Evolutionary conservation across 495 filamentous ascomycete genomes (phyloP).

Genomic region (Hamigera avellanea): DNA sequence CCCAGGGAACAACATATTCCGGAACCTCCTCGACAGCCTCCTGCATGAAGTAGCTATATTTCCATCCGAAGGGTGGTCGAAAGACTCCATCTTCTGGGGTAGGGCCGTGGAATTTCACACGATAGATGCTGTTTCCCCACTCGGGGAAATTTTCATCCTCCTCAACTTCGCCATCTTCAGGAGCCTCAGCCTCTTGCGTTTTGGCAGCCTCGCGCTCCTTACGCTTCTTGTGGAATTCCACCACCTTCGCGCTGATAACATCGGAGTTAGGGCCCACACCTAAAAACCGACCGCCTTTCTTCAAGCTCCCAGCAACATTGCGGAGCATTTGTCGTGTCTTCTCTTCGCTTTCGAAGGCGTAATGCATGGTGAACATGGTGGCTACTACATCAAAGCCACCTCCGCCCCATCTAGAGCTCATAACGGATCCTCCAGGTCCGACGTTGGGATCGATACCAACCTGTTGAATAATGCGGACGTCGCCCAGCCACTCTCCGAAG

Average conservation of each 20-base stretch:
- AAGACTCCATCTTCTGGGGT: conserved; percentile 70
- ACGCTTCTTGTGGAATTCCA: conserved; percentile 49
- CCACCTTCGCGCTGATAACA: conserved; percentile 57
- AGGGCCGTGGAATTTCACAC: conserved; percentile 70
- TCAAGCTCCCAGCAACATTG: conserved; percentile 81
- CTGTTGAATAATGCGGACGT: conserved; percentile 63
- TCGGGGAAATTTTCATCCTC: conserved; percentile 40
- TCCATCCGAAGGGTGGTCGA: conserved; percentile 92
- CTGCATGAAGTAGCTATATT: conserved; percentile 88
- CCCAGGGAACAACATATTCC: conserved; percentile 98
- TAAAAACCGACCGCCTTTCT: conserved; percentile 88
- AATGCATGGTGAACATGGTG: conserved; percentile 99
- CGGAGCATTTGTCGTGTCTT: conserved; percentile 85
- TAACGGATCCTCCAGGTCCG: conserved; percentile 45
- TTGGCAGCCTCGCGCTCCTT: conserved; percentile 31
- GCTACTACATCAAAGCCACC: conserved; percentile 92
- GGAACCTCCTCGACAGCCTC: conserved; percentile 94
- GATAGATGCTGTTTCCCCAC: conserved; percentile 91
- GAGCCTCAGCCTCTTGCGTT: conserved; percentile 13
- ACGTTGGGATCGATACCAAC: conserved; percentile 70
- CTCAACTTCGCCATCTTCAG: conserved; percentile 40
- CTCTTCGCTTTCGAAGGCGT: conserved; percentile 85
- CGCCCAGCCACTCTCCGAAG: conserved; percentile 67
- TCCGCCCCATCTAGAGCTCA: conserved; percentile 48
- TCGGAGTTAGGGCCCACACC: conserved; percentile 92